phyloP scores from a whole-genome alignment of 1,284 basidiomycete genomes.

The Agroathelia rolfsii region DNA sequence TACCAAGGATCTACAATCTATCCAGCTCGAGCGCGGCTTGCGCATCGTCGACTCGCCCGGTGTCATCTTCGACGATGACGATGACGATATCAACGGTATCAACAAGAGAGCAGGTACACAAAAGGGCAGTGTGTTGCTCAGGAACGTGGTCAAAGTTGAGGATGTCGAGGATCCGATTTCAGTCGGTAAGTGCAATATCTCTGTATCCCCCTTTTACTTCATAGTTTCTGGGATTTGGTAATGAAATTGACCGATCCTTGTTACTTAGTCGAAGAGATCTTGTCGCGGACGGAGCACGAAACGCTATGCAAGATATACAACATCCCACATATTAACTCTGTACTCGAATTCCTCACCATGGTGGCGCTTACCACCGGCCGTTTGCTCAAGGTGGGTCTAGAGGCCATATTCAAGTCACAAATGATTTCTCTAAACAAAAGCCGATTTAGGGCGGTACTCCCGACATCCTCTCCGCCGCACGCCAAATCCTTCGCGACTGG shows the following conservation, averaged over 20 bases:
- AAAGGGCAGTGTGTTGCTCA: slow-evolving; percentile 66
- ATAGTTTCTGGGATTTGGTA: slow-evolving; percentile 5
- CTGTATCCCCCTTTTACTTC: slow-evolving; percentile 1
- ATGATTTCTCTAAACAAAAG: slow-evolving; percentile 2
- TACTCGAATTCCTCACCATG: slow-evolving; percentile 86
- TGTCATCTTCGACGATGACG: slow-evolving; percentile 81
- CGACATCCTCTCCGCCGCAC: slow-evolving; percentile 76
- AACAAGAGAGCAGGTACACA: slow-evolving; percentile 44
- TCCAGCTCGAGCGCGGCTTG: slow-evolving; percentile 89
- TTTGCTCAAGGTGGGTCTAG: slow-evolving; percentile 56
- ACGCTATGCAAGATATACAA: slow-evolving; percentile 79
- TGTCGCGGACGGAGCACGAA: slow-evolving; percentile 56
- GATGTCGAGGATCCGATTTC: slow-evolving; percentile 85
- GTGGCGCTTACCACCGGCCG: slow-evolving; percentile 81
- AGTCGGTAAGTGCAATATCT: slow-evolving; percentile 50
- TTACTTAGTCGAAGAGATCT: slow-evolving; percentile 71
- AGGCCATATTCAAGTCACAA: not conserved
- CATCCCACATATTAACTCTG: slow-evolving; percentile 63
- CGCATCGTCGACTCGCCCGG: slow-evolving; percentile 94
- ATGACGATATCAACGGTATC: slow-evolving; percentile 35
- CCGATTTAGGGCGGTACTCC: slow-evolving; percentile 74
- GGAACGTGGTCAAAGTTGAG: slow-evolving; percentile 91
- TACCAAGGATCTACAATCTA: slow-evolving; percentile 89
- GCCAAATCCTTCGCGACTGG: slow-evolving; percentile 89
- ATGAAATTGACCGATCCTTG: slow-evolving; percentile 6